Conservation (phyloP, 495 filamentous ascomycete species). For the Daldinia caldariorum region DNA sequence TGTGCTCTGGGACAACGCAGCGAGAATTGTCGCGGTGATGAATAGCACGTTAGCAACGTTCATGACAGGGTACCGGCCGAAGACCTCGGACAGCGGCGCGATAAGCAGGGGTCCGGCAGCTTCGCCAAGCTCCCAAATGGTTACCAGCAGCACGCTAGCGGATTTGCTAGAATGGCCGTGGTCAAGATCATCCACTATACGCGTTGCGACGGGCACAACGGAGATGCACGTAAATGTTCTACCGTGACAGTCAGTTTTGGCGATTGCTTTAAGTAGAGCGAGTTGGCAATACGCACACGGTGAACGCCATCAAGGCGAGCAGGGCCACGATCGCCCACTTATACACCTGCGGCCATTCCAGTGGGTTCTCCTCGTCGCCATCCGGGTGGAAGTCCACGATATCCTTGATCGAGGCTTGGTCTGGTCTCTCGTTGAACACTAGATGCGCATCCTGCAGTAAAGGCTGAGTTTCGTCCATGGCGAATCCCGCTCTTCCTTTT, state of each 20-base stretch:
- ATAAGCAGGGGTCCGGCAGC: constrained; percentile 68
- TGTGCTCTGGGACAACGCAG: constrained; percentile 54
- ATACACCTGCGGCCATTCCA: constrained; percentile 61
- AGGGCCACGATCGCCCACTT: constrained; percentile 61
- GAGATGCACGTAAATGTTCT: constrained; percentile 67
- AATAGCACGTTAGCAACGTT: constrained; percentile 64
- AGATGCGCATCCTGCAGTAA: constrained; percentile 43
- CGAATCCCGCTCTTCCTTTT: constrained; percentile 1
- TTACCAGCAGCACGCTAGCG: constrained; percentile 64
- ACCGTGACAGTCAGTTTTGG: constrained; percentile 8
- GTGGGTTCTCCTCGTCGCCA: constrained; percentile 63
- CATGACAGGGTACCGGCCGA: constrained; percentile 64
- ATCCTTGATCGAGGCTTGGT: constrained; percentile 28
- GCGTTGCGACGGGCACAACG: constrained; percentile 62
- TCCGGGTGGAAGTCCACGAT: constrained; percentile 58
- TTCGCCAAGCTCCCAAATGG: constrained; percentile 67
- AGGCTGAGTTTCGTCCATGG: constrained; percentile 52
- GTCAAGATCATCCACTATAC: constrained; percentile 61
- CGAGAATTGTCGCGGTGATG: constrained; percentile 56
- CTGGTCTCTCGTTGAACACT: constrained; percentile 33
- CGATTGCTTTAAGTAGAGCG: background rate
- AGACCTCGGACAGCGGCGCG: constrained; percentile 66
- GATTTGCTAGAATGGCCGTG: constrained; percentile 51
- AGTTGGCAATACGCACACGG: constrained; percentile 54
- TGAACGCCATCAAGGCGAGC: constrained; percentile 63